Percentiles rank a stretch among this genome's conserved stretches.
These are phyloP conservation scores for Dipteronia dyeriana DNA, from an alignment of 345 rosid species.

Conservation along the genomic window DNA sequence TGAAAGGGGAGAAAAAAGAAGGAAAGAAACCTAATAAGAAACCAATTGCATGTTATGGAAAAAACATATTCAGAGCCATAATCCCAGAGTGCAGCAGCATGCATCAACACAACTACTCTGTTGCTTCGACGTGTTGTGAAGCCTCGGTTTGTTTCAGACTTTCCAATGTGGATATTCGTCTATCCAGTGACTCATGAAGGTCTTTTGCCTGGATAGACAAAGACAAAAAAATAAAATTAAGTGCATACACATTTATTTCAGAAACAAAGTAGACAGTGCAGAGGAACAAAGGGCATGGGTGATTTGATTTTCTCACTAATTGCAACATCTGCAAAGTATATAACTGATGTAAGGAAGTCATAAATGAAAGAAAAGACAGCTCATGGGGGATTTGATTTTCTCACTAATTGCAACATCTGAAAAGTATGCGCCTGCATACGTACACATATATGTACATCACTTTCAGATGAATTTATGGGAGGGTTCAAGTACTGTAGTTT, in stretches of 20 bases:
- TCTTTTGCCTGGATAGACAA: slow-evolving; percentile 52
- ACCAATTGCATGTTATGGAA: slow-evolving; percentile 10
- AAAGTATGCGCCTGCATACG: too few relatives aligned
- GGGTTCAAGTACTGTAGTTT: background rate
- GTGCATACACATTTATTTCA: background rate
- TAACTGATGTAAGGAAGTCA: too few relatives aligned
- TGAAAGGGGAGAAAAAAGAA: background rate
- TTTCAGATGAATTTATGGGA: background rate
- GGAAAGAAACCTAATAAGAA: slow-evolving; percentile 10
- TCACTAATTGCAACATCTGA: too few relatives aligned
- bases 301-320: too few relatives aligned
- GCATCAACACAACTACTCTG: slow-evolving; percentile 47
- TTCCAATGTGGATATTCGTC: slow-evolving; percentile 73
- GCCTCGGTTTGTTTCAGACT: slow-evolving; percentile 72
- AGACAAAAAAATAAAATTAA: background rate
- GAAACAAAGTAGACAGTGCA: too few relatives aligned
- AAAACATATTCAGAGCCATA: slow-evolving; percentile 7
- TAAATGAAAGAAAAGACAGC: background rate
- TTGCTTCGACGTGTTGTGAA: slow-evolving; percentile 53
- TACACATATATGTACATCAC: too few relatives aligned
- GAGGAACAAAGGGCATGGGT: too few relatives aligned
- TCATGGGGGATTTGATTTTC: too few relatives aligned
- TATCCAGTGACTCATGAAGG: slow-evolving; percentile 68
- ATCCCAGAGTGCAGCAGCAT: slow-evolving; percentile 8
- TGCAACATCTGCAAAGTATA: too few relatives aligned